These are phyloP conservation scores for Paecilomyces variotii DNA, from an alignment of 2,329 filamentous ascomycete genomes.

Conservation along the genomic window DNA sequence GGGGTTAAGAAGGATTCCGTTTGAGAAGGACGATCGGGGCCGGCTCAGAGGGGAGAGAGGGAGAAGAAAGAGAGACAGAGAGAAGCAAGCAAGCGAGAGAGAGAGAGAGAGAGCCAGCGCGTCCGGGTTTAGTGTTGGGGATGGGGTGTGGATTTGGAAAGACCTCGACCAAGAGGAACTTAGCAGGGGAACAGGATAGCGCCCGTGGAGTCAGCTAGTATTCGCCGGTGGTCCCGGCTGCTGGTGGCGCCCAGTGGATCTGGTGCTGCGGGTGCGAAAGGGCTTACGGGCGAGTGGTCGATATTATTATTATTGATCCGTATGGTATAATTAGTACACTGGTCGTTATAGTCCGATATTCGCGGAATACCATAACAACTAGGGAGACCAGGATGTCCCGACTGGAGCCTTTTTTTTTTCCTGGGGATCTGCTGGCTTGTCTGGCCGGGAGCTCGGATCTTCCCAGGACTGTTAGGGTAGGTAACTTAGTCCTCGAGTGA, in stretches of 20 bases:
- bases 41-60: neutral
- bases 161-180: neutral
- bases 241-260: neutral
- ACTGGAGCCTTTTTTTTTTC: neutral
- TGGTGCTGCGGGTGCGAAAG: neutral
- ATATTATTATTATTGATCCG: neutral
- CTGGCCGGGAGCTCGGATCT: too few relatives aligned
- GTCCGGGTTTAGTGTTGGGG: neutral
- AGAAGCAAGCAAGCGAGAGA: neutral
- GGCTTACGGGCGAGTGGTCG: neutral
- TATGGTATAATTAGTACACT: neutral
- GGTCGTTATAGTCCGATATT: neutral
- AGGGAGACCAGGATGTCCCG: neutral
- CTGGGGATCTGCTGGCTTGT: too few relatives aligned
- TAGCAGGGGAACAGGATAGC: neutral
- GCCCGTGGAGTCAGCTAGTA: neutral
- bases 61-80: too few relatives aligned
- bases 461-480: too few relatives aligned
- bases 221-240: neutral
- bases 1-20: slow-evolving; percentile 1
- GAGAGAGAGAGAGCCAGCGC: neutral
- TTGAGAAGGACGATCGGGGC: neutral
- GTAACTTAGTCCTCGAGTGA: neutral
- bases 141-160: neutral
- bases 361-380: too few relatives aligned